Evolutionary conservation across 202 grass and related monocot species (phyloP).

Genomic region (Musa balbisiana): DNA sequence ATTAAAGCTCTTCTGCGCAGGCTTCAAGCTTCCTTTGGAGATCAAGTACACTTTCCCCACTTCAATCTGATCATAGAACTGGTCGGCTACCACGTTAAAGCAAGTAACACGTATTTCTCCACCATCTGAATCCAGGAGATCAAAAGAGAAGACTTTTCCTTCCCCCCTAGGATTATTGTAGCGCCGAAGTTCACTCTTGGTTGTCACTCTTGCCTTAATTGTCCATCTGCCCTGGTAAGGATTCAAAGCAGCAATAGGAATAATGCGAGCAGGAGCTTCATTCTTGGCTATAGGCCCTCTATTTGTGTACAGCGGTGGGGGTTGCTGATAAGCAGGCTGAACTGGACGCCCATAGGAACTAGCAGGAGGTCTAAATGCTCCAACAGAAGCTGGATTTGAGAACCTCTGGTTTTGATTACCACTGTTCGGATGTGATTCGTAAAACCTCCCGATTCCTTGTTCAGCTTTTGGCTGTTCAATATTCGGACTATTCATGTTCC

Average conservation of each 20-base stretch:
- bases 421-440: constrained; percentile 10
- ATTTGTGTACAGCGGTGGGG: constrained; percentile 52
- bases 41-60: constrained; percentile 83
- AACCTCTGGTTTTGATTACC: constrained; percentile 52
- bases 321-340: constrained; percentile 52
- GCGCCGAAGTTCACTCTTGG: constrained; percentile 44
- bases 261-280: constrained; percentile 33
- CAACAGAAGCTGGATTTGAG: constrained; percentile 25
- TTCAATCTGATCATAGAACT: constrained; percentile 54
- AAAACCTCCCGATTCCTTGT: constrained; percentile 15
- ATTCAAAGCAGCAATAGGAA: constrained; percentile 67
- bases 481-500: constrained; percentile 27
- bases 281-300: constrained; percentile 53
- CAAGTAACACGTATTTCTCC: constrained; percentile 72
- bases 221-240: constrained; percentile 59
- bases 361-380: constrained; percentile 25
- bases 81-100: constrained; percentile 44
- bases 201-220: constrained; percentile 78
- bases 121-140: constrained; percentile 67
- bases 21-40: constrained; percentile 53
- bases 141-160: constrained; percentile 80
- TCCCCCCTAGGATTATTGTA: constrained; percentile 38
- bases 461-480: constrained; percentile 24
- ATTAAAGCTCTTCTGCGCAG: constrained; percentile 54
- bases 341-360: constrained; percentile 33